Evolutionary conservation across 352 stramenopile genomes (phyloP).

Genomic region (Discostella stelligera): DNA sequence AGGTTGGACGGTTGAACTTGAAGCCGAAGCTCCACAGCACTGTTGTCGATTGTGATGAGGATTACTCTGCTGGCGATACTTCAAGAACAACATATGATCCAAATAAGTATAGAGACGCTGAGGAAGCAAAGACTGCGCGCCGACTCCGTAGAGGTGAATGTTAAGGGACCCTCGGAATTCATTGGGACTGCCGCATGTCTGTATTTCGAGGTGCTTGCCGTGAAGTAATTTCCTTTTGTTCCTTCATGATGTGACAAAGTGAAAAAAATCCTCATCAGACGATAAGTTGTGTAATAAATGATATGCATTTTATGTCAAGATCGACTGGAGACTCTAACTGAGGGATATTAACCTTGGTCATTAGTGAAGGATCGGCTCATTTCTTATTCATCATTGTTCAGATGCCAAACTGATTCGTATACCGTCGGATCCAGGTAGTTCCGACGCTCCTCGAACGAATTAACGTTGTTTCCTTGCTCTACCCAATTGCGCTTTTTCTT

Average conservation of each 20-base stretch:
- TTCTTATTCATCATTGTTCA: neutral
- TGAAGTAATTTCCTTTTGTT: neutral
- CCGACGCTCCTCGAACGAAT: neutral
- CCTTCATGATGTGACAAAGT: neutral
- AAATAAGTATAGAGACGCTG: slow-evolving; percentile 40
- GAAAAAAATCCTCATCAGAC: neutral
- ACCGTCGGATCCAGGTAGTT: neutral
- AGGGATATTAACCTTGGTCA: no score
- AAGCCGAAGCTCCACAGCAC: slow-evolving; percentile 16
- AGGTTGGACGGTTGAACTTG: slow-evolving; percentile 16
- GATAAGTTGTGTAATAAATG: neutral
- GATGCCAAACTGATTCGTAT: slow-evolving; percentile 15
- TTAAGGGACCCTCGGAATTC: no score
- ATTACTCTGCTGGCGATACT: slow-evolving; percentile 22
- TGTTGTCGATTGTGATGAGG: slow-evolving; percentile 34
- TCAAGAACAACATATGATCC: slow-evolving; percentile 35
- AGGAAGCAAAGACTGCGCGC: slow-evolving; percentile 31
- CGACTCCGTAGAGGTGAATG: slow-evolving; percentile 13
- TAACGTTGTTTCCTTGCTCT: neutral
- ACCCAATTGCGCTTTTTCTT: slow-evolving; percentile 16
- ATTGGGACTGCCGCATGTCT: neutral
- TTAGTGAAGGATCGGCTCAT: neutral
- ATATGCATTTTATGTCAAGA: neutral
- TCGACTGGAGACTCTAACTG: no score
- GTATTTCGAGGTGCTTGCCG: neutral